phyloP scores from a whole-genome alignment of 768 basidiomycete genomes.

The Gloeophyllum trabeum region DNA sequence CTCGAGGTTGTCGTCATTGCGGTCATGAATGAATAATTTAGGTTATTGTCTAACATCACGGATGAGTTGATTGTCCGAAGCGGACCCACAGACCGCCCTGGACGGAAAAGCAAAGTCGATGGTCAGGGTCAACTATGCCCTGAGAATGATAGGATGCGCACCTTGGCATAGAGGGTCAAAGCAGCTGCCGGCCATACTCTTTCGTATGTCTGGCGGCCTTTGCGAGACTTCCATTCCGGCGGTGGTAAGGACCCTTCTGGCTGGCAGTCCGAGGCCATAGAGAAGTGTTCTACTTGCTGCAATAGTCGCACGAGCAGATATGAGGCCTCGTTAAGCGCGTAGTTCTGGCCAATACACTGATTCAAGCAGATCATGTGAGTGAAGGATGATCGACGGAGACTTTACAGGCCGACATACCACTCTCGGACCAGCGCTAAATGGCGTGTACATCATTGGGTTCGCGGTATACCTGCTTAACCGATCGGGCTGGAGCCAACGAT shows the following conservation, averaged over 20 bases:
- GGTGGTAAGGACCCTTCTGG: slow-evolving; percentile 55
- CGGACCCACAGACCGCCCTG: slow-evolving; percentile 37
- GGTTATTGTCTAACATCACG: too few relatives aligned
- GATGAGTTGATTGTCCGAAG: too few relatives aligned
- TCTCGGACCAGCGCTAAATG: slow-evolving; percentile 65
- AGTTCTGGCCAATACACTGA: slow-evolving; percentile 64
- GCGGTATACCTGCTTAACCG: slow-evolving; percentile 37
- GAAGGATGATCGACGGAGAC: neutral
- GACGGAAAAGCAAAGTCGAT: slow-evolving; percentile 3
- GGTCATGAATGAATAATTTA: too few relatives aligned
- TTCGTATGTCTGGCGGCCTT: slow-evolving; percentile 36
- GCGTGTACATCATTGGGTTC: slow-evolving; percentile 60
- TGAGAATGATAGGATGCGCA: slow-evolving; percentile 16
- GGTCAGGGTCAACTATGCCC: slow-evolving; percentile 1
- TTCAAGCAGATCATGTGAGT: neutral
- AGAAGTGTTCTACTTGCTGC: slow-evolving; percentile 51
- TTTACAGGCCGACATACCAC: slow-evolving; percentile 21
- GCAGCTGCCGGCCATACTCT: slow-evolving; percentile 51
- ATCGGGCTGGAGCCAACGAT: slow-evolving; percentile 60
- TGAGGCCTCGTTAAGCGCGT: slow-evolving; percentile 69
- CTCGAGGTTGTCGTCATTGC: too few relatives aligned
- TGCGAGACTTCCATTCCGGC: slow-evolving; percentile 36
- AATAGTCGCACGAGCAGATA: slow-evolving; percentile 59
- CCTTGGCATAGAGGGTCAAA: slow-evolving; percentile 59
- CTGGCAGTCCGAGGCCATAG: slow-evolving; percentile 49